Evolutionary conservation across 2,329 filamentous ascomycete genomes (phyloP), one percentile per base, ranked within the genome.

Genomic region (Trichoderma brevicompactum): DNA sequence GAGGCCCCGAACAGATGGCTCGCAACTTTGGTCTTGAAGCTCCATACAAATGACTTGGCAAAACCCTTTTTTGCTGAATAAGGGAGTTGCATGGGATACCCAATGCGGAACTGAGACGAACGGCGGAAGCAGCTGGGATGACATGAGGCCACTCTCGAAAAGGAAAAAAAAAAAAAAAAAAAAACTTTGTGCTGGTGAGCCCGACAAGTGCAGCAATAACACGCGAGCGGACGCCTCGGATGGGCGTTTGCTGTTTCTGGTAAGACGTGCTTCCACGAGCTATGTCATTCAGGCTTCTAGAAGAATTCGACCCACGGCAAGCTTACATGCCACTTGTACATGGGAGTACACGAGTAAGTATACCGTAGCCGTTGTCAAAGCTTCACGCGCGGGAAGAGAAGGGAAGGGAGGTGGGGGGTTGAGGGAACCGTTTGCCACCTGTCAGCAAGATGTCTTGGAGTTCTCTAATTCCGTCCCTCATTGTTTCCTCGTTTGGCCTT

Each of bases 271-370:
- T 60, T 17, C 44, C 56, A 40, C 5, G 34, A 7, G 44, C 23
- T 36, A 44, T 62, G 59, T 43, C 38, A 53, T 36, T 36, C 3
- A 19, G 48, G 48, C 48, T 62, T 62, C 59, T 62, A 53, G 59
- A 62, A 62, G 38, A 17, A 23, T 62, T 53, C 58, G 58, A 36
- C 48, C 59, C 59, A 62, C 48, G 59, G 19, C 6, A n/a, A n/a
- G 59, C 59, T 62, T 62, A 53, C 59, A 34, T 36, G 36, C 36
- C 2, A 38, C 7, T 7, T 38, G 10, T 43, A 41, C n/a, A 28
- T 28, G 23, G 23, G n/a, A 28, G 43, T 59, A 34, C 55, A 44
- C 53, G 53, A 43, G 36, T 55, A 44, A 56, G 38, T 44, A 41
- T 49, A 36, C n/a, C n/a, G 34, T 36, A 38, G 17, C 17, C 17